phyloP scores from a whole-genome alignment of 2,329 filamentous ascomycete species.

The Paraconiothyrium sp. region DNA sequence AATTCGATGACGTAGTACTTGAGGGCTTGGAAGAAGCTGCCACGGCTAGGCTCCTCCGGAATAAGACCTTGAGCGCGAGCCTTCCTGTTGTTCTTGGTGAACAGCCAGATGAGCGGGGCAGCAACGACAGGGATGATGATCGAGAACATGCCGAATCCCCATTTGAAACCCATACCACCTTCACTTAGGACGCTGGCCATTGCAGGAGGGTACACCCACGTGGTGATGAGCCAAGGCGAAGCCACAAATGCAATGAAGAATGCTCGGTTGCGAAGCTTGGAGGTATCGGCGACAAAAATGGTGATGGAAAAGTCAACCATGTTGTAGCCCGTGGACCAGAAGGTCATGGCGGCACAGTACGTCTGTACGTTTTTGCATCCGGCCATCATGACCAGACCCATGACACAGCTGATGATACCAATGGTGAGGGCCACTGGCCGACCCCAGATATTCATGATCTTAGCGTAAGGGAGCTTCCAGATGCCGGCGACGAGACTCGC shows the following conservation, averaged over 20 bases:
- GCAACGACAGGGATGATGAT: slow-evolving; percentile 71
- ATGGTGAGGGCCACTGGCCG: slow-evolving; percentile 49
- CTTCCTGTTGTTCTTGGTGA: slow-evolving; percentile 67
- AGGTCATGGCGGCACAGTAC: slow-evolving; percentile 72
- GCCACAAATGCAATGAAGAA: slow-evolving; percentile 65
- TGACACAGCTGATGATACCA: slow-evolving; percentile 41
- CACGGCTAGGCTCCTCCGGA: slow-evolving; percentile 54
- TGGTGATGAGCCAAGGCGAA: slow-evolving; percentile 45
- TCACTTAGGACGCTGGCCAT: slow-evolving; percentile 55
- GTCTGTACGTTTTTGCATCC: slow-evolving; percentile 68
- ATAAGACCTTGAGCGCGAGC: slow-evolving; percentile 66
- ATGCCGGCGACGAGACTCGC: slow-evolving; percentile 51
- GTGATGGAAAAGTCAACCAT: slow-evolving; percentile 70
- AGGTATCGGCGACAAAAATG: slow-evolving; percentile 75
- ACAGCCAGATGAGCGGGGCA: slow-evolving; percentile 68
- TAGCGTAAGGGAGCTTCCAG: slow-evolving; percentile 54
- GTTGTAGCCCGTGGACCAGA: slow-evolving; percentile 70
- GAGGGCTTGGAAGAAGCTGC: slow-evolving; percentile 59
- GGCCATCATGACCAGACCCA: slow-evolving; percentile 72
- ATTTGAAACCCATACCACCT: slow-evolving; percentile 65
- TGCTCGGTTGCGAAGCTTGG: slow-evolving; percentile 68
- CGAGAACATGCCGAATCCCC: slow-evolving; percentile 73
- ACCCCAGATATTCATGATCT: slow-evolving; percentile 56
- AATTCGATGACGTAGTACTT: slow-evolving; percentile 69
- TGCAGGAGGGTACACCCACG: slow-evolving; percentile 41